Evolutionary conservation across 345 rosid species (phyloP).

Genomic region (Salix exigua): DNA sequence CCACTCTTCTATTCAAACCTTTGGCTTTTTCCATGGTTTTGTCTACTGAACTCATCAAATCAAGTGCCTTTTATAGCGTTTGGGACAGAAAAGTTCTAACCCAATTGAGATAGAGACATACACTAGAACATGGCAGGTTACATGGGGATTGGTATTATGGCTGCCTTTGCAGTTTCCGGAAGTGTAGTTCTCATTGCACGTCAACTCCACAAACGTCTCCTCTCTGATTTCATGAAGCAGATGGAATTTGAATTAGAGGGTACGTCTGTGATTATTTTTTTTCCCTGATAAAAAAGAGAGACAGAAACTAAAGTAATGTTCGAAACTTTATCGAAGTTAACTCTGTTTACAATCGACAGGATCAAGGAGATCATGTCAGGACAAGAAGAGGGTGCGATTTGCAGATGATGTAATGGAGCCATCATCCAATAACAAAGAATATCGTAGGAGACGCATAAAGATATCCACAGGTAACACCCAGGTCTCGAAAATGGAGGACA

Average conservation of each 20-base stretch:
- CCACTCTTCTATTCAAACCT: background rate
- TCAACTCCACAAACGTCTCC: constrained; percentile 63
- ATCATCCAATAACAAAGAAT: constrained; percentile 57
- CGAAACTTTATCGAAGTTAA: background rate
- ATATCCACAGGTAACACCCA: background rate
- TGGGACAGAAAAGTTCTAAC: background rate
- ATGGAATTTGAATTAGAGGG: constrained; percentile 56
- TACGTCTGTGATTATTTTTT: constrained; percentile 2
- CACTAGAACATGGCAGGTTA: constrained; percentile 35
- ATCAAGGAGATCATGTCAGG: constrained; percentile 12
- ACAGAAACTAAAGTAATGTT: background rate
- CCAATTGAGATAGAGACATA: background rate
- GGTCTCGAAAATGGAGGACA: background rate
- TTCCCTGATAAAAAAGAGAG: background rate
- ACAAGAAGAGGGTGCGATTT: constrained; percentile 68
- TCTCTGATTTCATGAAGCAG: constrained; percentile 64
- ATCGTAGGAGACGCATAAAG: constrained; percentile 37
- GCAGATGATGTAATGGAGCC: constrained; percentile 78
- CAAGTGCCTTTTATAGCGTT: background rate
- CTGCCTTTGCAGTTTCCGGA: constrained; percentile 77
- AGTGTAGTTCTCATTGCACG: constrained; percentile 60
- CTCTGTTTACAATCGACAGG: background rate
- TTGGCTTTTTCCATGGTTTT: background rate
- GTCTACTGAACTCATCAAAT: background rate
- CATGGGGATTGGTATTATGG: constrained; percentile 49